phyloP scores from a whole-genome alignment of 768 basidiomycete genomes.

The Boletus sensibilis region DNA sequence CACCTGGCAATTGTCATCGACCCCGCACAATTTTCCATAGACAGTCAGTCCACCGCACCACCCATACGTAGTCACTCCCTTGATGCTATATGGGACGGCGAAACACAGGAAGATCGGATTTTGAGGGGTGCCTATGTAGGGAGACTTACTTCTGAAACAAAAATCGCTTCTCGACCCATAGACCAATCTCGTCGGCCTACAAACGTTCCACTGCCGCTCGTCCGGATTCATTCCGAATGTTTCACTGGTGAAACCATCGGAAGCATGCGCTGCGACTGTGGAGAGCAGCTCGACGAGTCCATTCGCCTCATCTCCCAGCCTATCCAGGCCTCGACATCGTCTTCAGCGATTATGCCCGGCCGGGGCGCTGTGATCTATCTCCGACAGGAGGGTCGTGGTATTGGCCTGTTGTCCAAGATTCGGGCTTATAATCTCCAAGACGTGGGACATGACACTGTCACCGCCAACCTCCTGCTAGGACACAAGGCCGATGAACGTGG shows the following conservation, averaged over 20 bases:
- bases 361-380: slow-evolving; percentile 94
- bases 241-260: slow-evolving; percentile 98
- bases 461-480: slow-evolving; percentile 93
- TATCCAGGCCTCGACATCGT: slow-evolving; percentile 44
- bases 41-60: slow-evolving; percentile 37
- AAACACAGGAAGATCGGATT: slow-evolving; percentile 93
- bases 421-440: slow-evolving; percentile 98
- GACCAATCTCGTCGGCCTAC: slow-evolving; percentile 8
- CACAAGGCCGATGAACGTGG: slow-evolving; percentile 92
- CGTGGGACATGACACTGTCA: slow-evolving; percentile 97
- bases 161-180: slow-evolving; percentile 41
- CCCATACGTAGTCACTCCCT: slow-evolving; percentile 80
- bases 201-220: slow-evolving; percentile 69
- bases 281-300: slow-evolving; percentile 98
- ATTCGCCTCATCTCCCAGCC: slow-evolving; percentile 82
- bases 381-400: slow-evolving; percentile 96
- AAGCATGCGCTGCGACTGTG: slow-evolving; percentile 98
- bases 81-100: slow-evolving; percentile 82
- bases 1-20: slow-evolving; percentile 96
- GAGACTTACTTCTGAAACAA: slow-evolving; percentile 59
- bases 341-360: slow-evolving; percentile 58
- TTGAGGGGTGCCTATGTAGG: slow-evolving; percentile 93
- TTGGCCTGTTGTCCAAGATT: slow-evolving; percentile 93
- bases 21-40: slow-evolving; percentile 72
- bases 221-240: slow-evolving; percentile 97